Conservation (phyloP, 306 rosid species). For the Cyclanthera cordifolia region DNA sequence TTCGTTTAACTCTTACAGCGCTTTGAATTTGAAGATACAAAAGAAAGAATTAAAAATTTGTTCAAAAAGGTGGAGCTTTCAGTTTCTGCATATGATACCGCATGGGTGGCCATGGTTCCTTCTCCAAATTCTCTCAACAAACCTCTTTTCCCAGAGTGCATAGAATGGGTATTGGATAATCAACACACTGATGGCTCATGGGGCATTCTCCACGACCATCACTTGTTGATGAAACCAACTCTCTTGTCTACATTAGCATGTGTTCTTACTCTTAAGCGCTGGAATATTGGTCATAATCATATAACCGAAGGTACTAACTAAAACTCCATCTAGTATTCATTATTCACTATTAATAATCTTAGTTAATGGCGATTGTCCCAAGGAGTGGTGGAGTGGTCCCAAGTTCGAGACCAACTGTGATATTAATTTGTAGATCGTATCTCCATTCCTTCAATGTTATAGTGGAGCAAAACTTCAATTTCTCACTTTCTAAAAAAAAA, state of each 20-base stretch:
- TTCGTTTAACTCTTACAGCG: constrained; percentile 36
- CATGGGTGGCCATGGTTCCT: constrained; percentile 90
- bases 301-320: constrained; percentile 38
- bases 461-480: no score
- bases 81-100: constrained; percentile 72
- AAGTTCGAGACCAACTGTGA: no score
- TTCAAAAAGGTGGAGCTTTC: constrained; percentile 59
- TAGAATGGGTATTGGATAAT: constrained; percentile 59
- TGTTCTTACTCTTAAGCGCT: constrained; percentile 54
- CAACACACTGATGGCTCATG: constrained; percentile 77
- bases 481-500: no score
- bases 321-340: no score
- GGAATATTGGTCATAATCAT: constrained; percentile 53
- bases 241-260: constrained; percentile 64
- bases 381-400: no score
- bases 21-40: constrained; percentile 30
- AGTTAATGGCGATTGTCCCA: no score
- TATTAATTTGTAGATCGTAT: no score
- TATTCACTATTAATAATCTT: no score
- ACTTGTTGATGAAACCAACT: constrained; percentile 48
- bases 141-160: constrained; percentile 64
- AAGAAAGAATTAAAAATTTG: constrained; percentile 47
- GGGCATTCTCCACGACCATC: constrained; percentile 42
- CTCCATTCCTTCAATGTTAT: no score
- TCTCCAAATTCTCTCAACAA: constrained; percentile 32